Conservation (phyloP, 257 asterid genomes). For the Catharanthus roseus region DNA sequence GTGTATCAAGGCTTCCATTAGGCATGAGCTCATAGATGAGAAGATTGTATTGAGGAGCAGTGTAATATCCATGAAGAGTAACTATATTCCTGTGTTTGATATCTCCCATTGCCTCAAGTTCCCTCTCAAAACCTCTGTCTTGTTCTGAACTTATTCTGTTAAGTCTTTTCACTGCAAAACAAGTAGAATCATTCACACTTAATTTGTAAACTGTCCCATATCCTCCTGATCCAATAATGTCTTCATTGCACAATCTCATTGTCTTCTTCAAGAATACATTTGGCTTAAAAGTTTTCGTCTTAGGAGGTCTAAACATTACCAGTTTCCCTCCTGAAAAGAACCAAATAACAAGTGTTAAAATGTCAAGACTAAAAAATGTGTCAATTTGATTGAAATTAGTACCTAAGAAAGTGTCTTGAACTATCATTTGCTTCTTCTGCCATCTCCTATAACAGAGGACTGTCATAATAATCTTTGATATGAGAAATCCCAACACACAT, state of each 20-base stretch:
- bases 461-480: constrained; percentile 64
- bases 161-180: constrained; percentile 68
- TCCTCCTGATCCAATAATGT: constrained; percentile 83
- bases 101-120: constrained; percentile 80
- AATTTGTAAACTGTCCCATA: constrained; percentile 82
- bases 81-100: constrained; percentile 83
- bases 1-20: constrained; percentile 59
- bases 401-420: constrained; percentile 57
- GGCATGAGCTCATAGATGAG: constrained; percentile 91
- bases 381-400: neutral
- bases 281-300: constrained; percentile 40
- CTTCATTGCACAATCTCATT: constrained; percentile 70
- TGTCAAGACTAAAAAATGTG: no score
- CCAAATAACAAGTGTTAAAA: neutral
- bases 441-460: constrained; percentile 73
- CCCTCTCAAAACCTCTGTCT: constrained; percentile 81
- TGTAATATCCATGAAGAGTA: constrained; percentile 74
- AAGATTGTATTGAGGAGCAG: constrained; percentile 67
- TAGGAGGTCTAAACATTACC: constrained; percentile 59
- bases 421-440: constrained; percentile 49
- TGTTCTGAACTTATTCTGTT: constrained; percentile 52
- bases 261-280: constrained; percentile 52
- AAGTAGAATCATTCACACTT: constrained; percentile 32
- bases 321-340: constrained; percentile 66
- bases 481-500: constrained; percentile 55